These are phyloP conservation scores for Steccherinum ochraceum DNA, from an alignment of 768 basidiomycete species.

Conservation along the genomic window DNA sequence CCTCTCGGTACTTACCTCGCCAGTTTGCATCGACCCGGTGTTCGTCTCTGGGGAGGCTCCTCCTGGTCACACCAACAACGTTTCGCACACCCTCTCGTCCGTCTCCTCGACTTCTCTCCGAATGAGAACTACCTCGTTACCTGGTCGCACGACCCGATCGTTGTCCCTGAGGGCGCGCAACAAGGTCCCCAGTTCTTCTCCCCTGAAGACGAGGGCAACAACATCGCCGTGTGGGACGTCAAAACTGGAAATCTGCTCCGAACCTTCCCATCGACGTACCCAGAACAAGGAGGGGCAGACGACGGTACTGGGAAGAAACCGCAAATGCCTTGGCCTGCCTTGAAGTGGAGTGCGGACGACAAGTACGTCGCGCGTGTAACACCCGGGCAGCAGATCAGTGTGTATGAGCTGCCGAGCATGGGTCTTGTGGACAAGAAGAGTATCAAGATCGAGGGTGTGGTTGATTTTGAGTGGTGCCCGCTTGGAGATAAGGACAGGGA, in stretches of 20 bases:
- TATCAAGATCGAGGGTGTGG: conserved; percentile 93
- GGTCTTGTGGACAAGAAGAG: conserved; percentile 93
- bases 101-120: conserved; percentile 95
- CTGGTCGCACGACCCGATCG: conserved; percentile 93
- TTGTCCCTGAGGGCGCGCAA: conserved; percentile 71
- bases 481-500: conserved; percentile 85
- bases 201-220: conserved; percentile 93
- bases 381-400: conserved; percentile 89
- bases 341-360: conserved; percentile 98
- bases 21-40: conserved; percentile 91
- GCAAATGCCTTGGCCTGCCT: conserved; percentile 88
- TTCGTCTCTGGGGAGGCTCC: conserved; percentile 90
- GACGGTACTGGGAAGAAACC: conserved; percentile 47
- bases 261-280: conserved; percentile 71
- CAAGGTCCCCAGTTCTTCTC: conserved; percentile 86
- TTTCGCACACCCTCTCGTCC: conserved; percentile 93
- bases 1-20: conserved; percentile 93
- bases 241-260: conserved; percentile 89
- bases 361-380: conserved; percentile 88
- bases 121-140: conserved; percentile 96
- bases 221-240: conserved; percentile 98
- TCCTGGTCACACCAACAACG: conserved; percentile 86
- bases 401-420: conserved; percentile 95
- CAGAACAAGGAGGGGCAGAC: conserved; percentile 44
- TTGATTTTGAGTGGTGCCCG: conserved; percentile 99